These are phyloP conservation scores for Gossypium herbaceum DNA, from an alignment of 345 rosid genomes.

Conservation along the genomic window DNA sequence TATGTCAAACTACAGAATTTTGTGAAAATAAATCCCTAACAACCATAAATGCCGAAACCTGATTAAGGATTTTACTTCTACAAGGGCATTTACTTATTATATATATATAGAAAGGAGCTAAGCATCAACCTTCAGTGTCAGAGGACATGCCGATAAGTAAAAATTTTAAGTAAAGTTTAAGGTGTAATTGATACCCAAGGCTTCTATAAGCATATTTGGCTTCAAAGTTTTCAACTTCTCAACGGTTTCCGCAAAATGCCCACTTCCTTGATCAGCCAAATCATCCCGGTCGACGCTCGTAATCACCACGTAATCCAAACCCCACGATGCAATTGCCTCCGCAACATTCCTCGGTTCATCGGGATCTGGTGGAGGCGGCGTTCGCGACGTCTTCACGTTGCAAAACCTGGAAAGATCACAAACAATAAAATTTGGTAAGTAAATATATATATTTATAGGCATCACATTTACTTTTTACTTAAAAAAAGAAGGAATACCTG, in stretches of 20 bases:
- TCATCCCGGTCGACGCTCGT: conserved; percentile 94
- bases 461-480: background rate
- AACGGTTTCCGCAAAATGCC: conserved; percentile 76
- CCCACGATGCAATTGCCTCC: conserved; percentile 96
- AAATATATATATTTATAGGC: too few species aligned
- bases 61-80: background rate
- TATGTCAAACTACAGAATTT: background rate
- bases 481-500: conserved; percentile 39
- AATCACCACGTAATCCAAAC: conserved; percentile 85
- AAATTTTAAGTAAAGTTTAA: background rate
- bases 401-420: conserved; percentile 49
- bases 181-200: conserved; percentile 56
- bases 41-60: background rate
- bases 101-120: background rate
- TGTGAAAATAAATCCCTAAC: background rate
- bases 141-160: background rate
- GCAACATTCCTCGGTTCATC: conserved; percentile 89
- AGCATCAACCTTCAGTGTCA: background rate
- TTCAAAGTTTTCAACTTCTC: conserved; percentile 74
- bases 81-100: background rate
- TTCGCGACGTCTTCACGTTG: conserved; percentile 91
- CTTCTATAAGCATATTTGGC: conserved; percentile 86
- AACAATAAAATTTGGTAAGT: background rate
- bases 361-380: conserved; percentile 93
- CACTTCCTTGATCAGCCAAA: conserved; percentile 82